Evolutionary conservation across 352 stramenopile genomes (phyloP).

Genomic region (Pilasporangium apinafurcum): DNA sequence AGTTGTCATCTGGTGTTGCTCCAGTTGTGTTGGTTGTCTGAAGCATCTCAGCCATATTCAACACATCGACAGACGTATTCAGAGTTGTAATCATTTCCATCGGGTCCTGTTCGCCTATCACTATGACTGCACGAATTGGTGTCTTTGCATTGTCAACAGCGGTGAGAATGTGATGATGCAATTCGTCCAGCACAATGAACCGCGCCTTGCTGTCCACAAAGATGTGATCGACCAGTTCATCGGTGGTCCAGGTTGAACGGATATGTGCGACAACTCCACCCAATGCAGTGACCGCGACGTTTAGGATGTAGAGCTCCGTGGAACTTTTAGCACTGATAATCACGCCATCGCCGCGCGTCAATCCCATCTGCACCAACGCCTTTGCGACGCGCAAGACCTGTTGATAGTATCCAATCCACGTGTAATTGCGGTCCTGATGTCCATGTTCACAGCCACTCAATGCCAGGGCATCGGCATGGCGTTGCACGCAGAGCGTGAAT

Average conservation of each 20-base stretch:
- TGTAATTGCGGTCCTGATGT: constrained; percentile 8
- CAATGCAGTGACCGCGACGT: constrained; percentile 46
- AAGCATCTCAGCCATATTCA: no score
- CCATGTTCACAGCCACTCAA: constrained; percentile 1
- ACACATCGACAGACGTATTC: constrained; percentile 31
- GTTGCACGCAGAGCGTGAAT: no score
- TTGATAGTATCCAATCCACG: constrained; percentile 29
- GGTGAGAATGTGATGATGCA: constrained; percentile 39
- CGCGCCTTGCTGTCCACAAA: constrained; percentile 43
- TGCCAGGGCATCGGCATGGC: no score
- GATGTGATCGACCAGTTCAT: constrained; percentile 46
- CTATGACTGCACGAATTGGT: constrained; percentile 33
- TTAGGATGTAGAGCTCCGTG: constrained; percentile 43
- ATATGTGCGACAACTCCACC: constrained; percentile 60
- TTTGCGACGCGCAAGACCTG: constrained; percentile 24
- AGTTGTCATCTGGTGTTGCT: no score
- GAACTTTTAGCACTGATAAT: constrained; percentile 40
- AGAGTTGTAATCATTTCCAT: constrained; percentile 14
- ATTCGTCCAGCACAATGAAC: constrained; percentile 50
- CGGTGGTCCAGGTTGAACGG: constrained; percentile 35
- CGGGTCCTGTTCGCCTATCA: constrained; percentile 28
- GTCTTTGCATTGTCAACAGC: constrained; percentile 16
- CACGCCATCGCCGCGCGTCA: constrained; percentile 47
- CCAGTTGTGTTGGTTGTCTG: no score
- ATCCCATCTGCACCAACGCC: constrained; percentile 44